Percentiles rank a stretch among this genome's conserved stretches.
These are phyloP conservation scores for Terana coerulea DNA, from an alignment of 768 basidiomycete genomes.

Conservation along the genomic window DNA sequence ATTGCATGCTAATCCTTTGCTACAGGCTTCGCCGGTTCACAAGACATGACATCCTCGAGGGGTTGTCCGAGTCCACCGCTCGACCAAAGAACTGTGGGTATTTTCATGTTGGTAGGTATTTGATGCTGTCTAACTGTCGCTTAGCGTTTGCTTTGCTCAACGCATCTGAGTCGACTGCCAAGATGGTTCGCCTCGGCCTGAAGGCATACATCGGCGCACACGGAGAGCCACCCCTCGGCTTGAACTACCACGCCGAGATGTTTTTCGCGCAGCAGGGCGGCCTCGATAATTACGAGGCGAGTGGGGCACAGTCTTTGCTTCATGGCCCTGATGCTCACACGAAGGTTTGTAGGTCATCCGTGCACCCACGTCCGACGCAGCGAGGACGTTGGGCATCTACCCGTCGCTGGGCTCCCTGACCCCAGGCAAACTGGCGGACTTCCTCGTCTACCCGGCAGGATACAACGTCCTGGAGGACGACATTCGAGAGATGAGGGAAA, in stretches of 20 bases:
- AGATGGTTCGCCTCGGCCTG: slow-evolving; percentile 64
- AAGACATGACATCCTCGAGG: slow-evolving; percentile 61
- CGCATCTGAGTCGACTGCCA: slow-evolving; percentile 61
- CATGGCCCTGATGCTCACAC: neutral
- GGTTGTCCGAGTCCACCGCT: slow-evolving; percentile 54
- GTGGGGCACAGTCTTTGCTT: neutral
- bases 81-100: slow-evolving; percentile 56
- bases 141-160: slow-evolving; percentile 65
- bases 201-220: slow-evolving; percentile 69
- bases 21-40: slow-evolving; percentile 58
- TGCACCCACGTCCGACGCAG: slow-evolving; percentile 65
- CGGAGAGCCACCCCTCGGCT: slow-evolving; percentile 63
- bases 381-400: slow-evolving; percentile 59
- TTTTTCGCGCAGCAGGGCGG: slow-evolving; percentile 60
- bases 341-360: slow-evolving; percentile 47
- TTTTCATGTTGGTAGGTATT: neutral
- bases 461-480: slow-evolving; percentile 54
- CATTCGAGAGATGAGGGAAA: slow-evolving; percentile 45
- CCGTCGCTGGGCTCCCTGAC: slow-evolving; percentile 60
- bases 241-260: slow-evolving; percentile 80
- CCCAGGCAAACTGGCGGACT: slow-evolving; percentile 66
- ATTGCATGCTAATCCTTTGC: neutral
- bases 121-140: slow-evolving; percentile 2
- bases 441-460: slow-evolving; percentile 59
- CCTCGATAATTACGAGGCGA: slow-evolving; percentile 65